phyloP scores from a whole-genome alignment of 139 green algal species.

The Microglena sp. region DNA sequence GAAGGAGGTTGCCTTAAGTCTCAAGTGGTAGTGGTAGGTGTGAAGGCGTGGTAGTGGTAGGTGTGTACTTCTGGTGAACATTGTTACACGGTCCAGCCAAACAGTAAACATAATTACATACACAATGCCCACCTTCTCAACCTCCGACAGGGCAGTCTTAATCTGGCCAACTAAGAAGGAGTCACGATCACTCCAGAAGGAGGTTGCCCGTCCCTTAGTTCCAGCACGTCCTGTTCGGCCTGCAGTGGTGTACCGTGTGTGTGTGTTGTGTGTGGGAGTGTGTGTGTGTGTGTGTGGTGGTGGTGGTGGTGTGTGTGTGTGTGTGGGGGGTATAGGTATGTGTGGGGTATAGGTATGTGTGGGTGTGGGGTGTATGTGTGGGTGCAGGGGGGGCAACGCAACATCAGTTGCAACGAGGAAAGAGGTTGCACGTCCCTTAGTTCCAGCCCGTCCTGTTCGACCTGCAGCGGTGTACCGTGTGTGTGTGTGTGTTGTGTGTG shows the following conservation, averaged over 20 bases:
- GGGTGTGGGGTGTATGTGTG: no score
- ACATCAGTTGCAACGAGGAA: no score
- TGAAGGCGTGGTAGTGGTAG: no score
- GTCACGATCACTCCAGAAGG: slow-evolving; percentile 68
- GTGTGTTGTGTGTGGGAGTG: neutral
- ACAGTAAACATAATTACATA: no score
- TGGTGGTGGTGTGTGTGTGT: neutral
- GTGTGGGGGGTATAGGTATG: neutral
- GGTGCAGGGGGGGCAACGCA: no score
- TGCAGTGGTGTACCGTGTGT: slow-evolving; percentile 8
- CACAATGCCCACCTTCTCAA: neutral
- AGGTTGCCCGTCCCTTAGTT: slow-evolving; percentile 59
- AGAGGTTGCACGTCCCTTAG: slow-evolving; percentile 60
- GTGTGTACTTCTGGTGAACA: no score
- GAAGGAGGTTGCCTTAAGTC: slow-evolving; percentile 64
- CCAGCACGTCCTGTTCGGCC: slow-evolving; percentile 67
- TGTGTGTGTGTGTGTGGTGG: neutral
- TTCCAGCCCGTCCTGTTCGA: slow-evolving; percentile 61
- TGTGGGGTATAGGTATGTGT: neutral
- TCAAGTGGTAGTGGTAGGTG: no score
- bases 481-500: neutral
- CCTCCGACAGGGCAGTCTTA: slow-evolving; percentile 6
- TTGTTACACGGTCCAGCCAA: no score
- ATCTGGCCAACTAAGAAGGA: slow-evolving; percentile 62
- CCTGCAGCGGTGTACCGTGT: slow-evolving; percentile 26